Base-by-base conservation (phyloP, 1,284 basidiomycete genomes). In the Ceratobasidium sp. region DNA sequence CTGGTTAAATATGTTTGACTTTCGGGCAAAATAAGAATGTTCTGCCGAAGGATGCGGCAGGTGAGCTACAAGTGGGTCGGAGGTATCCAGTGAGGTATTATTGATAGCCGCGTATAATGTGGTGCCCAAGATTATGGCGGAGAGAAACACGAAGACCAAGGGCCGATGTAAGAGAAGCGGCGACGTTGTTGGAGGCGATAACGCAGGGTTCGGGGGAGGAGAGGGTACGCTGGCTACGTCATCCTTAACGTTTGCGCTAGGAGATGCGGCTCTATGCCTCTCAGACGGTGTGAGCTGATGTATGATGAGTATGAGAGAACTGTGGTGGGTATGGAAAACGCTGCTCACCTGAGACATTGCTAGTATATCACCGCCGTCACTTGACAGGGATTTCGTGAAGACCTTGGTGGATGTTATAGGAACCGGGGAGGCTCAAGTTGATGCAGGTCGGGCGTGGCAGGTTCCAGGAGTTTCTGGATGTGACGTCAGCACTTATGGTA, bases 1-100 rank as follows among this genome's bases (percentile, higher is more conserved):
- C 78, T 91, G 89, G 83, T 99, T 99, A 83, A 98, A 88, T 3
- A 90, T 78, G 84, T 98, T 98, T 79, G 88, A 86, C 85, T 97
- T 96, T 81, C 89, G 90, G 5, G 96, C 95, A 83, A 96, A 96
- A 85, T 93, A 94, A 82, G 94, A 87, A 1, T 90, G 86, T n/a
- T 86, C 82, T 79, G 90, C 85, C 70, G 94, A 89, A 42, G 89
- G 91, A 84, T 94, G 91, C n/a, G 92, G 89, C 44, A 91, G 88
- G 82, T 84, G 64, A 2, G 92, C 89, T 82, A 93, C 83, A 66
- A 91, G 84, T 5, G 93, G 93, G 83, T 95, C 86, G 26, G 93
- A 95, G 0, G 91, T 92, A 84, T 92, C 90, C 81, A 92, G 88
- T 81, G 88, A 92, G 18, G 90, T 90, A 81, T 86, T 86, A 83